These are phyloP conservation scores for Meira miltonrushii DNA, from an alignment of 1,284 basidiomycete species.

Conservation along the genomic window DNA sequence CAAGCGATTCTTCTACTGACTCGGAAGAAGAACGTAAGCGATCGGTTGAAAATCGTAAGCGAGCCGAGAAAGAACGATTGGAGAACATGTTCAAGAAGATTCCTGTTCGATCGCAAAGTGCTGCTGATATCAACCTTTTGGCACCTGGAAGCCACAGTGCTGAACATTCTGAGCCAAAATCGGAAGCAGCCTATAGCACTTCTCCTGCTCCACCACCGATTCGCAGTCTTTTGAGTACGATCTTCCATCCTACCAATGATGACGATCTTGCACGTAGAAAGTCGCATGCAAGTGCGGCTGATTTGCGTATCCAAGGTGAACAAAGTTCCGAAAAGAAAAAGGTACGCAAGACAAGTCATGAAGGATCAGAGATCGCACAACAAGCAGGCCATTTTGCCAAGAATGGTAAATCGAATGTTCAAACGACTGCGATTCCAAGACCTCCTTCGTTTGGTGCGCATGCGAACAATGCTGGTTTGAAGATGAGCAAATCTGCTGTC, in stretches of 20 bases:
- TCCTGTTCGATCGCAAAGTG: conserved; percentile 56
- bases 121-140: conserved; percentile 38
- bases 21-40: conserved; percentile 41
- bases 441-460: background rate
- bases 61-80: conserved; percentile 64
- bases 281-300: conserved; percentile 39
- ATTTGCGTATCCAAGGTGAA: conserved; percentile 19
- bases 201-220: conserved; percentile 17
- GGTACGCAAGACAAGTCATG: background rate
- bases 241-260: conserved; percentile 45
- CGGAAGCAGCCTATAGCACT: background rate
- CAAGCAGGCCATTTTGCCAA: conserved; percentile 4
- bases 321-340: background rate
- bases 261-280: conserved; percentile 33
- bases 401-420: conserved; percentile 14
- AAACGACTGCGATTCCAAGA: conserved; percentile 3
- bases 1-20: conserved; percentile 49
- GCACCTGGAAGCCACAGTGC: conserved; percentile 19
- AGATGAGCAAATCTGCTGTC: conserved; percentile 63
- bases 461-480: conserved; percentile 50
- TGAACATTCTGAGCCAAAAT: background rate
- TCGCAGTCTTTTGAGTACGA: conserved; percentile 44
- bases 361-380: background rate
- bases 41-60: conserved; percentile 48
- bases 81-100: conserved; percentile 72